phyloP scores from a whole-genome alignment of 2,329 filamentous ascomycete genomes.

The Hymenoscyphus albidus region DNA sequence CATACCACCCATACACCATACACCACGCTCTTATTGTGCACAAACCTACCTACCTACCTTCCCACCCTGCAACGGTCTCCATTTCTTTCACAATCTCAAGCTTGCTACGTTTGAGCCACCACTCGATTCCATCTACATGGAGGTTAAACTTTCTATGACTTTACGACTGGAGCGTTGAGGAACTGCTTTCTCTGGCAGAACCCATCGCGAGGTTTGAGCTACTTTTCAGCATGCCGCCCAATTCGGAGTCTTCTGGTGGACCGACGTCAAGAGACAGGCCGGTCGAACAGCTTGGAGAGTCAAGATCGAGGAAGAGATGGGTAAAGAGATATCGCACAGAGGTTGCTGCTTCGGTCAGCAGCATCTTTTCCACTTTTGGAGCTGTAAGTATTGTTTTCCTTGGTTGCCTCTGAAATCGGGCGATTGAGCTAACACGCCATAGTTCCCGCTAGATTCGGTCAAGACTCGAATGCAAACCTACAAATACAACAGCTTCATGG shows the following conservation, averaged over 20 bases:
- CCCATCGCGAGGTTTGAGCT: conserved; percentile 11
- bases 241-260: conserved; percentile 5
- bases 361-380: conserved; percentile 71
- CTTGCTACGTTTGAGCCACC: neutral
- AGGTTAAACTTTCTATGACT: conserved; percentile 15
- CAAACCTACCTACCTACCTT: neutral
- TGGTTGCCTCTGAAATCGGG: conserved; percentile 4
- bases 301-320: conserved; percentile 45
- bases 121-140: conserved; percentile 14
- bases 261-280: conserved; percentile 3
- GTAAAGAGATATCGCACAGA: conserved; percentile 77
- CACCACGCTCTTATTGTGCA: too few relatives aligned
- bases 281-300: conserved; percentile 14
- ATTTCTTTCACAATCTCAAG: neutral
- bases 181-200: conserved; percentile 17
- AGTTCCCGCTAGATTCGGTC: conserved; percentile 80
- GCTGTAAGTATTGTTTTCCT: conserved; percentile 46
- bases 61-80: conserved; percentile 8
- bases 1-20: too few relatives aligned
- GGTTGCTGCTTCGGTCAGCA: conserved; percentile 72
- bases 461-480: conserved; percentile 91
- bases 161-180: conserved; percentile 18
- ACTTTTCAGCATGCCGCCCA: conserved; percentile 10
- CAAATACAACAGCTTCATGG: conserved; percentile 68
- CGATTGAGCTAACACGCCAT: conserved; percentile 15